Base-by-base conservation (phyloP, 1,284 basidiomycete genomes). In the Schizopora paradoxa region DNA sequence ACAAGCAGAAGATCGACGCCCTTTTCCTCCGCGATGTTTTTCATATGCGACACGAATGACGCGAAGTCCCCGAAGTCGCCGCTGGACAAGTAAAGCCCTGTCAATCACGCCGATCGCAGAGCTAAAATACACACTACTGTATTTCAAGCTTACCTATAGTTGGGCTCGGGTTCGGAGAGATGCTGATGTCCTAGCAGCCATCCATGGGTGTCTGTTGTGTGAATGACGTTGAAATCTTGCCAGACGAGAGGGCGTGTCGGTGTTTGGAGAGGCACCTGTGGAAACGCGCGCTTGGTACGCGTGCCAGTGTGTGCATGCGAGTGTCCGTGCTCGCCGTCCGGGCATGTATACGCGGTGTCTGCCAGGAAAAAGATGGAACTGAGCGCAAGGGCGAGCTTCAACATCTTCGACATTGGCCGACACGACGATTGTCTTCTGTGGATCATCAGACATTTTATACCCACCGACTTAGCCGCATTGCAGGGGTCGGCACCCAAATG, bases 191-290 rank as follows among this genome's bases (percentile, higher is more conserved):
- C 85, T 19, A 86, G 70, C 4, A 87, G 66, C 85, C 85, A 87
- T 19, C 86, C 87, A 63, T 91, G 88, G 34, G 76, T 82, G 60
- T 91, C 88, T 0, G 88, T 91, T 18, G 87, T 89, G 59, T 88
- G 85, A 41, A 91, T 70, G 56, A 86, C 69, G 56, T 90, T 89
- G 58, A 91, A 66, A 56, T 90, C 82, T 26, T 82, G 78, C 85
- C 86, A 90, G 41, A 75, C 73, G 27, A 91, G 72, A 27, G 78
- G 74, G 22, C 76, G 69, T 47, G 72, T 69, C 3, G 83, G 84
- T 10, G 71, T 69, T 0, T 76, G 67, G 35, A 84, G 65, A 21
- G 63, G 63, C n/a, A 64, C 53, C 42, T 66, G 61, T 0, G 76
- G 69, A 43, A 64, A 64, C 34, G 70, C 64, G 48, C 75, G 70